Evolutionary conservation across 768 basidiomycete genomes (phyloP).

Genomic region (Lactarius tabidus): DNA sequence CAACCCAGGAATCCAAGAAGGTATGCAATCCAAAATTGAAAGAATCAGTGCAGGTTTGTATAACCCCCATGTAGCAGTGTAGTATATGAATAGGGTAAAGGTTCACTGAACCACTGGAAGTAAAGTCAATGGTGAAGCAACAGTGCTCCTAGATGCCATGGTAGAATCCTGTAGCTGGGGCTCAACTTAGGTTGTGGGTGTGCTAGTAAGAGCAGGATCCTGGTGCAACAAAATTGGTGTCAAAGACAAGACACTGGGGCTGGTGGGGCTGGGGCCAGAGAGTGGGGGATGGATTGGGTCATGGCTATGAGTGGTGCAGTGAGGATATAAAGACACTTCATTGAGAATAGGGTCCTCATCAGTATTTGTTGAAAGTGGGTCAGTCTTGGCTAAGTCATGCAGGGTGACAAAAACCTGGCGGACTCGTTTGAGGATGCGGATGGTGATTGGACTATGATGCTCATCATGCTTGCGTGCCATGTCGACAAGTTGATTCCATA

Average conservation of each 20-base stretch:
- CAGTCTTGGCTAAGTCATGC: neutral
- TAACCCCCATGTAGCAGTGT: too few relatives aligned
- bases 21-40: too few relatives aligned
- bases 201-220: neutral
- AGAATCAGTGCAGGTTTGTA: too few relatives aligned
- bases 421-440: neutral
- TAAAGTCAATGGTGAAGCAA: too few relatives aligned
- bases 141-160: neutral
- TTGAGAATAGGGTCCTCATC: neutral
- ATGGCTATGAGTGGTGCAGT: neutral
- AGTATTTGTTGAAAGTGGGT: neutral
- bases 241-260: neutral
- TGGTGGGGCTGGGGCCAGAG: neutral
- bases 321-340: conserved; percentile 6
- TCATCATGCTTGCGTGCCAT: neutral
- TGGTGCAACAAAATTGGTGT: neutral
- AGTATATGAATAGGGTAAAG: too few relatives aligned
- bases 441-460: neutral
- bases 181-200: neutral
- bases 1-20: too few relatives aligned
- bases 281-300: neutral
- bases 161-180: neutral
- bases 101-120: too few relatives aligned
- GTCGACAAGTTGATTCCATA: conserved; percentile 12
- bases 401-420: neutral